Percentiles rank a stretch among this genome's conserved stretches.
These are phyloP conservation scores for Ogataea trehaloabstinens DNA, from an alignment of 805 yeast genomes.

Conservation along the genomic window DNA sequence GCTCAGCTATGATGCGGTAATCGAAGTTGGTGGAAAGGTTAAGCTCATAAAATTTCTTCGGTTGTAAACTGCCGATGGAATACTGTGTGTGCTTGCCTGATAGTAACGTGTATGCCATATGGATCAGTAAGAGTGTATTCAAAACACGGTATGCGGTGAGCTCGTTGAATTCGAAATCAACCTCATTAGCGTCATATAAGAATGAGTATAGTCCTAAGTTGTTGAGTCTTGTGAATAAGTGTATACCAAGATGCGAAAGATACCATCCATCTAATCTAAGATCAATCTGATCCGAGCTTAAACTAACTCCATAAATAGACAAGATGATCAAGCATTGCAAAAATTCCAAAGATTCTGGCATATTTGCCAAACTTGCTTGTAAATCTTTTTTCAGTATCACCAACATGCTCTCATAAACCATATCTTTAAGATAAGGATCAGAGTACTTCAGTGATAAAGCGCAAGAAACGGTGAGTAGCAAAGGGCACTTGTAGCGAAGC, in stretches of 20 bases:
- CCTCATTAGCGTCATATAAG: conserved; percentile 22
- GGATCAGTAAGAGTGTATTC: conserved; percentile 69
- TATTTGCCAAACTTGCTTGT: conserved; percentile 39
- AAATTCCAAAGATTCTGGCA: conserved; percentile 52
- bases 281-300: conserved; percentile 44
- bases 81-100: conserved; percentile 42
- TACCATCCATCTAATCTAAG: conserved; percentile 68
- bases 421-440: conserved; percentile 35
- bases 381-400: conserved; percentile 50
- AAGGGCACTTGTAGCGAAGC: conserved; percentile 51
- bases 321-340: conserved; percentile 66
- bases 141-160: conserved; percentile 62
- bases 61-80: conserved; percentile 46
- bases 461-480: conserved; percentile 67
- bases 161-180: conserved; percentile 38
- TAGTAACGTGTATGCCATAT: conserved; percentile 61
- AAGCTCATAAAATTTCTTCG: conserved; percentile 39
- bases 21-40: conserved; percentile 72
- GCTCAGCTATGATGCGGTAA: conserved; percentile 79
- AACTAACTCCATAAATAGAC: conserved; percentile 61
- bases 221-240: conserved; percentile 56
- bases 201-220: conserved; percentile 38
- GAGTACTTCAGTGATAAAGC: conserved; percentile 57
- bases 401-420: conserved; percentile 43
- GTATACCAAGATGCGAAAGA: conserved; percentile 62